These are phyloP conservation scores for Vigna trinervia DNA, from an alignment of 306 rosid species.

Conservation along the genomic window DNA sequence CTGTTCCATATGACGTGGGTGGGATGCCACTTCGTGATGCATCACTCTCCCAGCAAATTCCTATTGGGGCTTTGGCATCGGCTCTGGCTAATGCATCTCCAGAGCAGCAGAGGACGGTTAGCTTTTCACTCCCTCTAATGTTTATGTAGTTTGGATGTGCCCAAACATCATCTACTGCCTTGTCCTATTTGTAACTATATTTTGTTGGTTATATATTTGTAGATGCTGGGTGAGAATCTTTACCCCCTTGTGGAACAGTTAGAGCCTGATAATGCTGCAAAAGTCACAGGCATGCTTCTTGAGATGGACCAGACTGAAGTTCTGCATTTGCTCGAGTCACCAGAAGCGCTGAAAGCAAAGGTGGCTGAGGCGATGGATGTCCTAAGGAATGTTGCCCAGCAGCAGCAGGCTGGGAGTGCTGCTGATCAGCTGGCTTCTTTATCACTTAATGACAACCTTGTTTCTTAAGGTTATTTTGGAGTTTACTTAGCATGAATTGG, in stretches of 20 bases:
- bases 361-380: slow-evolving; percentile 99
- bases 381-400: slow-evolving; percentile 90
- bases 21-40: slow-evolving; percentile 87
- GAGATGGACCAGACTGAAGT: slow-evolving; percentile 99
- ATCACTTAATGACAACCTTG: slow-evolving; percentile 80
- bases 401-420: slow-evolving; percentile 85
- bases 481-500: slow-evolving; percentile 24
- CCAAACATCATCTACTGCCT: neutral
- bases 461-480: slow-evolving; percentile 57
- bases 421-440: slow-evolving; percentile 86
- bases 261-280: slow-evolving; percentile 96
- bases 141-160: neutral
- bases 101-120: slow-evolving; percentile 97
- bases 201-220: slow-evolving; percentile 37
- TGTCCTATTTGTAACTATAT: slow-evolving; percentile 22
- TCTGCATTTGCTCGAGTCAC: slow-evolving; percentile 95
- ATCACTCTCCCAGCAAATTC: slow-evolving; percentile 76
- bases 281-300: slow-evolving; percentile 98
- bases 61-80: slow-evolving; percentile 92
- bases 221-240: slow-evolving; percentile 99
- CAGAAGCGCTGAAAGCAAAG: slow-evolving; percentile 95
- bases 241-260: slow-evolving; percentile 98
- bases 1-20: slow-evolving; percentile 91
- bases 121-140: slow-evolving; percentile 6
- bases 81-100: slow-evolving; percentile 94